These are phyloP conservation scores for Aphelidium insulamus DNA, from an alignment of 371 early-diverging fungal genomes.

Conservation along the genomic window DNA sequence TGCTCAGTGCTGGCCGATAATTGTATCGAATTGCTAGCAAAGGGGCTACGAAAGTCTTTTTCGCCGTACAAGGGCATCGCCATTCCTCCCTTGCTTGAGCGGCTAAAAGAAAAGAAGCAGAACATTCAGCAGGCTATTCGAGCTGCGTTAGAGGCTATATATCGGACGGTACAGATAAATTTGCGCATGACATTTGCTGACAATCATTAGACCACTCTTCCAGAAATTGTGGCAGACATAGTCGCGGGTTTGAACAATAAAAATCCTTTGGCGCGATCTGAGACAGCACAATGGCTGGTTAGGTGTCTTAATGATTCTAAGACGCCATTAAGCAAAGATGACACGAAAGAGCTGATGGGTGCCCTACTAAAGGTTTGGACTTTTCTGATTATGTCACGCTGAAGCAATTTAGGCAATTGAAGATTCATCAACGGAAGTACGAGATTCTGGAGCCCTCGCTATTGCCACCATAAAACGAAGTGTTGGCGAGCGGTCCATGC, in stretches of 20 bases:
- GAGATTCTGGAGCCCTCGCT: slow-evolving; percentile 66
- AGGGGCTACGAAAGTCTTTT: slow-evolving; percentile 53
- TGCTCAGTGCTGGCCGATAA: slow-evolving; percentile 53
- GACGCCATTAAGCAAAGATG: slow-evolving; percentile 42
- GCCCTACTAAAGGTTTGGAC: slow-evolving; percentile 30
- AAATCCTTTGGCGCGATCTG: slow-evolving; percentile 71
- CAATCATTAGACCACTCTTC: slow-evolving; percentile 8
- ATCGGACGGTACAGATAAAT: slow-evolving; percentile 24
- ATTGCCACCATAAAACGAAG: slow-evolving; percentile 75
- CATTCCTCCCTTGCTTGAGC: slow-evolving; percentile 50
- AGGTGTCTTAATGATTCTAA: slow-evolving; percentile 42
- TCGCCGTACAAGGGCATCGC: slow-evolving; percentile 48
- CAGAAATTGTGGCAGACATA: slow-evolving; percentile 46
- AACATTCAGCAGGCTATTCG: slow-evolving; percentile 60
- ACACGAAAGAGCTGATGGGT: slow-evolving; percentile 50
- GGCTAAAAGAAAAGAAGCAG: slow-evolving; percentile 79
- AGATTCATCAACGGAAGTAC: slow-evolving; percentile 62
- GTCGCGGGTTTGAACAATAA: slow-evolving; percentile 45
- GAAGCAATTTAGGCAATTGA: slow-evolving; percentile 21
- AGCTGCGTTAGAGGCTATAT: slow-evolving; percentile 60
- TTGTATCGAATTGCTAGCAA: slow-evolving; percentile 64
- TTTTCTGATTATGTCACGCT: neutral
- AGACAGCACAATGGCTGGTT: slow-evolving; percentile 39
- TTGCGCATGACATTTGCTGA: neutral
- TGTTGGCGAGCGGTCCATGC: slow-evolving; percentile 50